Percentiles rank a stretch among this genome's conserved stretches.
These are phyloP conservation scores for Wickerhamiella sergipiensis DNA, from an alignment of 805 yeast genomes.

Conservation along the genomic window DNA sequence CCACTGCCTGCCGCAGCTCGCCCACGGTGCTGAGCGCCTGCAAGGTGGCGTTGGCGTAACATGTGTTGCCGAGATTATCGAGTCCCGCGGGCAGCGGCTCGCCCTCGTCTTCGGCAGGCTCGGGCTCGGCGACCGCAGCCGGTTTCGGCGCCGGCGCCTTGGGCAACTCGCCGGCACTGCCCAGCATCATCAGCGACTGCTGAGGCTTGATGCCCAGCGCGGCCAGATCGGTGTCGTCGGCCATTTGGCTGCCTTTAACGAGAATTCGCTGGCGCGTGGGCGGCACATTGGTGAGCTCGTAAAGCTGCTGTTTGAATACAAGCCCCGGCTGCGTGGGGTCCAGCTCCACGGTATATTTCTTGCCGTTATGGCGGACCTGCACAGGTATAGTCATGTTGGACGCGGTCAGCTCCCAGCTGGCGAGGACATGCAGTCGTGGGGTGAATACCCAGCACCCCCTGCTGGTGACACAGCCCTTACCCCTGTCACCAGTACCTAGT, in stretches of 20 bases:
- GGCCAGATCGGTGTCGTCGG: conserved; percentile 48
- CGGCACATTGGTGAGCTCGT: conserved; percentile 68
- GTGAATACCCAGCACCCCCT: background rate
- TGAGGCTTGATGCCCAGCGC: conserved; percentile 45
- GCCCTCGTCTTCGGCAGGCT: conserved; percentile 21
- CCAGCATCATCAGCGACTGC: conserved; percentile 74
- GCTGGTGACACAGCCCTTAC: too few relatives aligned
- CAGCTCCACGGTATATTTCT: conserved; percentile 42
- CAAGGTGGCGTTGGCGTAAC: conserved; percentile 59
- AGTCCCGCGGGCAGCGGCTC: conserved; percentile 46
- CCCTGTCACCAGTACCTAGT: too few relatives aligned
- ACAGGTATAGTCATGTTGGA: conserved; percentile 19
- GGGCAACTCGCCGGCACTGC: conserved; percentile 66
- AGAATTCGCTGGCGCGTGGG: conserved; percentile 79
- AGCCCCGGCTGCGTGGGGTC: conserved; percentile 22
- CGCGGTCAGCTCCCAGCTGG: background rate
- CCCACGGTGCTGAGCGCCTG: conserved; percentile 39
- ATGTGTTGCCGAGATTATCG: conserved; percentile 60
- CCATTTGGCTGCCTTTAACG: conserved; percentile 77
- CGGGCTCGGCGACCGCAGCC: conserved; percentile 53
- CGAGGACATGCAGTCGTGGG: too few relatives aligned
- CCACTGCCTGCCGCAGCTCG: conserved; percentile 36
- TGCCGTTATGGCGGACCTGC: conserved; percentile 55
- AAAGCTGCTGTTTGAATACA: conserved; percentile 53
- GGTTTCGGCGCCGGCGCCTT: conserved; percentile 32